Evolutionary conservation across 495 filamentous ascomycete genomes (phyloP), one percentile per base, ranked within the genome.

Genomic region (Hypomontagnella monticulosa): DNA sequence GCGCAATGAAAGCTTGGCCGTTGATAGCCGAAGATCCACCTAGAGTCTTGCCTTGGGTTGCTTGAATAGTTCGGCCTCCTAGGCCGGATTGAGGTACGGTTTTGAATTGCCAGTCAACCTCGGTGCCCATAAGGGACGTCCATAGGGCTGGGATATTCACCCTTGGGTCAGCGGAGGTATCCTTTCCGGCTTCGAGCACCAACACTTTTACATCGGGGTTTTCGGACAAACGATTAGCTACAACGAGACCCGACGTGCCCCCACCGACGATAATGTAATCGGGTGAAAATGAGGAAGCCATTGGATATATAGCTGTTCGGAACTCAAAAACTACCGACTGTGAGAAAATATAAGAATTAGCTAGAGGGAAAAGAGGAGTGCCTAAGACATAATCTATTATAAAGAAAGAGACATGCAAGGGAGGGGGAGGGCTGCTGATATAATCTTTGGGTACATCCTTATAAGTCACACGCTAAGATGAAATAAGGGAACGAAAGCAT

Each of bases 181-280:
- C 63, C 0, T 40, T 65, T 8, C 81, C 82, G 1, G 80, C 78
- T 59, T 85, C 82, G 23, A 85, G 43, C 18, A 84, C 63, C 19
- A 84, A 71, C 10, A 85, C 73, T 0, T 66, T 62, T 9, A 66
- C 60, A 32, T 71, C 63, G 1, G 69, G 64, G 56, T 82, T 71
- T 55, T 82, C 80, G 9, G 80, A 78, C 2, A 85, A 76, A 12
- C 81, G 76, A 18, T 71, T 69, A 41, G 81, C 82, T 6, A 85
- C 52, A 2, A 82, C 81, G 18, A 79, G 76, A 32, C 81, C 82
- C 1, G 79, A 76, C 33, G 76, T 77, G 8, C 81, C 82, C 20
- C 80, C 71, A 9, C 71, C 71, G 3, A 61, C 53, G 32, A 74
- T 70, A 32, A 71, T 47, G 23, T 60, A 47, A 20, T 72, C 72